These are phyloP conservation scores for Sporothrix protearum DNA, from an alignment of 2,329 filamentous ascomycete species.

Conservation along the genomic window DNA sequence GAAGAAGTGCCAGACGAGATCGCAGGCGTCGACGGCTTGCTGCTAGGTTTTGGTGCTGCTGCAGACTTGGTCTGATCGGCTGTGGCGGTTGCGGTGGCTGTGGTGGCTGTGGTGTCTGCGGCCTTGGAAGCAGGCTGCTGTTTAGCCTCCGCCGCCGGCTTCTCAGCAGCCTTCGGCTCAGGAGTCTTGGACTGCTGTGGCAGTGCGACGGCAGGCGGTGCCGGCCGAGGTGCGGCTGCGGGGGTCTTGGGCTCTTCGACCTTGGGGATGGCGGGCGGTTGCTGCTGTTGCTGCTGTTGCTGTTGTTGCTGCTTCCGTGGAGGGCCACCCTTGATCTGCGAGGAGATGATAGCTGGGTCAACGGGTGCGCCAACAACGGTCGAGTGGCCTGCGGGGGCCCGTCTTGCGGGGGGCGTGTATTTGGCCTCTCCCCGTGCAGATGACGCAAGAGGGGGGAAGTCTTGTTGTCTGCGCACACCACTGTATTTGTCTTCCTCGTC, in stretches of 20 bases:
- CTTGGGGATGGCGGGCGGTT: conserved; percentile 38
- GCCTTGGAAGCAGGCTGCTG: conserved; percentile 8
- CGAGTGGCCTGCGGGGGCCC: conserved; percentile 70
- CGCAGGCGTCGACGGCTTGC: conserved; percentile 3
- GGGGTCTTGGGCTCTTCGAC: conserved; percentile 37
- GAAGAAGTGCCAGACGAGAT: conserved; percentile 18
- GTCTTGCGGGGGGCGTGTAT: conserved; percentile 86
- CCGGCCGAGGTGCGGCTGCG: conserved; percentile 27
- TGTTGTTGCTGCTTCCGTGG: conserved; percentile 34
- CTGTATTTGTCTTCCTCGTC: conserved; percentile 96
- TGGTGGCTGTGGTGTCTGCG: not conserved
- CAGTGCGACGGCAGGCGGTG: conserved; percentile 31
- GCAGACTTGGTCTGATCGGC: conserved; percentile 2
- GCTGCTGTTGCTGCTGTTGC: conserved; percentile 27
- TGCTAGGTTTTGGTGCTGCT: conserved; percentile 7
- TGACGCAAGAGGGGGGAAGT: conserved; percentile 62
- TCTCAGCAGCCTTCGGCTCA: conserved; percentile 35
- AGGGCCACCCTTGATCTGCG: conserved; percentile 59
- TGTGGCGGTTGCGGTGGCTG: not conserved
- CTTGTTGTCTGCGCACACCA: conserved; percentile 73
- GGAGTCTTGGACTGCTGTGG: conserved; percentile 34
- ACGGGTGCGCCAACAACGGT: conserved; percentile 73
- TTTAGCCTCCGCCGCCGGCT: conserved; percentile 31
- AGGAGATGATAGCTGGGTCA: conserved; percentile 86
- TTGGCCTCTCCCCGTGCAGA: conserved; percentile 54